phyloP scores from a whole-genome alignment of 2,329 filamentous ascomycete genomes.

The Camillea tinctor region DNA sequence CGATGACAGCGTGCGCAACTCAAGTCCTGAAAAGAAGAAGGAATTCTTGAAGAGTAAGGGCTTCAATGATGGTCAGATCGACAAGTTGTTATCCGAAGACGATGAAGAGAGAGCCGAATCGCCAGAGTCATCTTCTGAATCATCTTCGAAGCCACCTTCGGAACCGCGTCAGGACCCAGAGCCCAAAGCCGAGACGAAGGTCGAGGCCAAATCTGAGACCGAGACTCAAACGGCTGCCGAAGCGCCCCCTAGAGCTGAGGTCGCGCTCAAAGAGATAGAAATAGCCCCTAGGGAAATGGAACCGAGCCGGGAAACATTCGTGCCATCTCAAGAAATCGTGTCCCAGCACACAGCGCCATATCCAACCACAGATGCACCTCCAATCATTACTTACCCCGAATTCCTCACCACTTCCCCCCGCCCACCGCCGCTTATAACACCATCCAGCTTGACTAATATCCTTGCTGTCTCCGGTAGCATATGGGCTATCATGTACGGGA shows the following conservation, averaged over 20 bases:
- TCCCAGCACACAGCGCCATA: conserved; percentile 9
- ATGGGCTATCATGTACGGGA: conserved; percentile 67
- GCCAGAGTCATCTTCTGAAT: not conserved
- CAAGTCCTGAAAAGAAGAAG: conserved; percentile 69
- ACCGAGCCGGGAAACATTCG: not conserved
- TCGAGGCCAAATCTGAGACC: not conserved
- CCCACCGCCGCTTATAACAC: conserved; percentile 62
- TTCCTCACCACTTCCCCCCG: conserved; percentile 59
- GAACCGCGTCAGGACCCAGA: conserved; percentile 3
- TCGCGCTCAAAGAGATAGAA: conserved; percentile 1
- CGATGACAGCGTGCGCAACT: conserved; percentile 68
- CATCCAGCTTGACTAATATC: conserved; percentile 55
- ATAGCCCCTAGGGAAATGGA: conserved; percentile 2
- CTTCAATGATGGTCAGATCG: conserved; percentile 64
- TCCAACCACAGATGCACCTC: conserved; percentile 45
- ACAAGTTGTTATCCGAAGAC: conserved; percentile 55
- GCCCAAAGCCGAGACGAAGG: not conserved
- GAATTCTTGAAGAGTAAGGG: conserved; percentile 79
- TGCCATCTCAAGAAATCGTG: conserved; percentile 1
- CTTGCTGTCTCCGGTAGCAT: conserved; percentile 57
- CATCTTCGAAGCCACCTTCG: not conserved
- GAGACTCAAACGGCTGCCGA: conserved; percentile 1
- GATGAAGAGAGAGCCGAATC: conserved; percentile 7
- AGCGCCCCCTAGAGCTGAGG: conserved; percentile 1
- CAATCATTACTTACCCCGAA: conserved; percentile 69